Conservation (phyloP, 345 rosid genomes). For the Linum lewisii region DNA sequence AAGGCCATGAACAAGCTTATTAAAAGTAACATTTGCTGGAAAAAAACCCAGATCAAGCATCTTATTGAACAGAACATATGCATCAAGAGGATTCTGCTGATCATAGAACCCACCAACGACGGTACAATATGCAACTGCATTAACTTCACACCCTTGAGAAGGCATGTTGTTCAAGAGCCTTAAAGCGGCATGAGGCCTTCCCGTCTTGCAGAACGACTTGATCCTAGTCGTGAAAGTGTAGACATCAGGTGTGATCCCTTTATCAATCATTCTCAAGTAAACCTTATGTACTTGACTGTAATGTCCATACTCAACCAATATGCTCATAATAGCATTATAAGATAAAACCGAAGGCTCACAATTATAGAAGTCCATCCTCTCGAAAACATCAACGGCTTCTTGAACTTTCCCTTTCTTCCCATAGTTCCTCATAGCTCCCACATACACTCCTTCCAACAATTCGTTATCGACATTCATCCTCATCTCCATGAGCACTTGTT, state of each 20-base stretch:
- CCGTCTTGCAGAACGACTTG: slow-evolving; percentile 75
- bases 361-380: slow-evolving; percentile 83
- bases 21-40: slow-evolving; percentile 53
- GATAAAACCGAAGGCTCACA: slow-evolving; percentile 65
- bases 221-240: slow-evolving; percentile 79
- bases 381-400: slow-evolving; percentile 75
- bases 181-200: slow-evolving; percentile 68
- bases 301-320: slow-evolving; percentile 59
- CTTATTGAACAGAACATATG: slow-evolving; percentile 61
- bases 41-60: slow-evolving; percentile 51
- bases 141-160: slow-evolving; percentile 62
- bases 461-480: slow-evolving; percentile 36
- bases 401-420: slow-evolving; percentile 74
- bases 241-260: slow-evolving; percentile 57
- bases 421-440: slow-evolving; percentile 57
- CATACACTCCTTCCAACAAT: slow-evolving; percentile 69
- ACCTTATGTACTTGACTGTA: slow-evolving; percentile 77
- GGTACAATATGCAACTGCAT: slow-evolving; percentile 73
- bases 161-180: slow-evolving; percentile 76
- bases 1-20: slow-evolving; percentile 72
- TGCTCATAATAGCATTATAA: slow-evolving; percentile 71
- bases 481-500: slow-evolving; percentile 41
- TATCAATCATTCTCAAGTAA: slow-evolving; percentile 70
- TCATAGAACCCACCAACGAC: slow-evolving; percentile 67
- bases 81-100: slow-evolving; percentile 38